Evolutionary conservation across 23 red algal species (phyloP).

Genomic region (Gracilaria vermiculophylla): DNA sequence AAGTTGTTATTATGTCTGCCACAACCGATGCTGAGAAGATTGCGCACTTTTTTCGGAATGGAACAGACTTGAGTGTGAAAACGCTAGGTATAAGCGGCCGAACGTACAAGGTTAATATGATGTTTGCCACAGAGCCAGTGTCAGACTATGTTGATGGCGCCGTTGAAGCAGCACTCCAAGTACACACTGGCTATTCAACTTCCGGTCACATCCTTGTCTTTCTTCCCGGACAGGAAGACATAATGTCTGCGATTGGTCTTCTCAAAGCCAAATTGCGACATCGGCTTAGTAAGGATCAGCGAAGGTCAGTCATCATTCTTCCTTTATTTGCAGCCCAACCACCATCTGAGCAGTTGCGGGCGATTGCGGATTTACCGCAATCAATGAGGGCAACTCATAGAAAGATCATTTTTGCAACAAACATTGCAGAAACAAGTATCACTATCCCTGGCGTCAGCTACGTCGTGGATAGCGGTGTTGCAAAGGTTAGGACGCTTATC

Average conservation of each 20-base stretch:
- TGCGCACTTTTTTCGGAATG: conserved; percentile 39
- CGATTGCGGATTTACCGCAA: conserved; percentile 40
- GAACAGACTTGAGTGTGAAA: conserved; percentile 36
- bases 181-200: conserved; percentile 60
- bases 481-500: conserved; percentile 62
- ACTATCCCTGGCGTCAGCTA: conserved; percentile 91
- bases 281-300: neutral
- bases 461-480: conserved; percentile 89
- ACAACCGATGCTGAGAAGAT: conserved; percentile 75
- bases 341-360: conserved; percentile 56
- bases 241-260: conserved; percentile 74
- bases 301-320: conserved; percentile 20
- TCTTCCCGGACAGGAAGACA: conserved; percentile 96
- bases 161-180: conserved; percentile 68
- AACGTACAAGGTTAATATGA: conserved; percentile 61
- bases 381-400: conserved; percentile 13
- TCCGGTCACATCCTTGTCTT: conserved; percentile 96
- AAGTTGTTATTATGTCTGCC: conserved; percentile 93
- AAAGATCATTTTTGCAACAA: conserved; percentile 95
- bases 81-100: conserved; percentile 58
- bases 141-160: conserved; percentile 87
- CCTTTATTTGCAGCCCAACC: conserved; percentile 75
- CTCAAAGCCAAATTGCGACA: conserved; percentile 57
- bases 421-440: conserved; percentile 94
- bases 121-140: conserved; percentile 70